Base-by-base conservation (phyloP, 805 yeast species). In the Grigorovia humatica region DNA sequence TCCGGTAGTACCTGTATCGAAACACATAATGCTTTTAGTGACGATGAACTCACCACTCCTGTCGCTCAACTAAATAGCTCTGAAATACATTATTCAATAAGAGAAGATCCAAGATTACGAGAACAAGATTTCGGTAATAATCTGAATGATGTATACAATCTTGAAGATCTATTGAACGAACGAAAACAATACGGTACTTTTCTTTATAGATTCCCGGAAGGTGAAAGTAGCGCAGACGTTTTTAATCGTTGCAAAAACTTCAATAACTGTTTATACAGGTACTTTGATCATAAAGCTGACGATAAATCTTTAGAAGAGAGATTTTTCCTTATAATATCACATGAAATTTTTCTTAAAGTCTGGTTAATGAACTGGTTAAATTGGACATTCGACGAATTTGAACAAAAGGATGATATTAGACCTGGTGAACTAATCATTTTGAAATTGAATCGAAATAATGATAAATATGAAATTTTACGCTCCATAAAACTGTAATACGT, bases 61-160 rank as follows among this genome's bases (percentile, higher is more conserved):
- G 27, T 23, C 6, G 6, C 27, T 23, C 27, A 23, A 23, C 27
- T 23, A 19, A 29, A 23, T 20, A 38, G 45, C 9, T n/a, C 70
- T 9, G 62, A 58, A 42, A 59, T 81, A 11, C 70, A 73, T 3
- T 82, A 79, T 58, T 73, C 74, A 41, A 77, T 84, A 3, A 75
- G 80, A 57, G 96, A 90, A 64, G 97, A 89, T 64, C 95, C 96
- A 13, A 71, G 96, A 51, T 80, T 89, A 79, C 74, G 97, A 56
- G 97, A 89, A 64, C 96, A 89, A 67, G 97, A 89, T 66, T 90
- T 89, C 62, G 97, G 96, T 18, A 88, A 88, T 64, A 88, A 88
- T 67, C 96, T 88, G 69, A 79, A 84, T 51, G 9, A 30, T 45
- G 76, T 82, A 0, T 75, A 81, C 1, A 81, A 78, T 50, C 88